phyloP scores from a whole-genome alignment of 1,284 basidiomycete species.

The Ustilago esculenta region DNA sequence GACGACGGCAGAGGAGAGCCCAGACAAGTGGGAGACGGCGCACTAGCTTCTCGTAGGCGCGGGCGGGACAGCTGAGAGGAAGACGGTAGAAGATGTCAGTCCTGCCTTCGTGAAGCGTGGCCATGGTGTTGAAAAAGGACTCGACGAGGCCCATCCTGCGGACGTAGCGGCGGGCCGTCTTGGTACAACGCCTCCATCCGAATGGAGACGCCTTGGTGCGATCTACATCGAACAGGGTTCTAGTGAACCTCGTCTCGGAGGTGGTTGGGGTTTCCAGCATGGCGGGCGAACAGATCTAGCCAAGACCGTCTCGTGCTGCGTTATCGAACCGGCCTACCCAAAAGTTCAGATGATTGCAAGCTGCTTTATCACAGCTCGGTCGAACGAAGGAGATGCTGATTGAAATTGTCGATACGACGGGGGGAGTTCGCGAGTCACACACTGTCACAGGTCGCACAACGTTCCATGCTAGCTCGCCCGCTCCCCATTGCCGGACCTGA shows the following conservation, averaged over 20 bases:
- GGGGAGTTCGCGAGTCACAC: no score
- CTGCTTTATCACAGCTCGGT: no score
- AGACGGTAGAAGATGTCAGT: constrained; percentile 47
- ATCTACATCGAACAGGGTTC: constrained; percentile 39
- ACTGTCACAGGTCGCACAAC: no score
- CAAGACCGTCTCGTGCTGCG: no score
- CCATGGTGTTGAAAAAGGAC: constrained; percentile 50
- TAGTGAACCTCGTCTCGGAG: constrained; percentile 25
- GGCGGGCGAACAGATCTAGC: no score
- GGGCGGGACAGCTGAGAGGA: constrained; percentile 21
- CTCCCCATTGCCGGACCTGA: neutral
- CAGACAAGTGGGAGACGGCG: constrained; percentile 33
- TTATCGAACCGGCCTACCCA: no score
- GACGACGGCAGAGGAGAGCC: constrained; percentile 43
- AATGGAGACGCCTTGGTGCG: constrained; percentile 39
- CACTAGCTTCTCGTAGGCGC: constrained; percentile 14
- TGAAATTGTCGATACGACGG: no score
- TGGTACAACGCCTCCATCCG: constrained; percentile 28
- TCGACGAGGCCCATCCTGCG: constrained; percentile 46
- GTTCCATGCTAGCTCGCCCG: no score
- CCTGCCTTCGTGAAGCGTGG: constrained; percentile 36
- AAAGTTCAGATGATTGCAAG: no score
- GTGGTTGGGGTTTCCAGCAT: constrained; percentile 25
- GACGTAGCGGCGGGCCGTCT: constrained; percentile 13
- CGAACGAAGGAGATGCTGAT: no score